Conservation (phyloP, 2,329 filamentous ascomycete genomes). For the Apiospora koreana region DNA sequence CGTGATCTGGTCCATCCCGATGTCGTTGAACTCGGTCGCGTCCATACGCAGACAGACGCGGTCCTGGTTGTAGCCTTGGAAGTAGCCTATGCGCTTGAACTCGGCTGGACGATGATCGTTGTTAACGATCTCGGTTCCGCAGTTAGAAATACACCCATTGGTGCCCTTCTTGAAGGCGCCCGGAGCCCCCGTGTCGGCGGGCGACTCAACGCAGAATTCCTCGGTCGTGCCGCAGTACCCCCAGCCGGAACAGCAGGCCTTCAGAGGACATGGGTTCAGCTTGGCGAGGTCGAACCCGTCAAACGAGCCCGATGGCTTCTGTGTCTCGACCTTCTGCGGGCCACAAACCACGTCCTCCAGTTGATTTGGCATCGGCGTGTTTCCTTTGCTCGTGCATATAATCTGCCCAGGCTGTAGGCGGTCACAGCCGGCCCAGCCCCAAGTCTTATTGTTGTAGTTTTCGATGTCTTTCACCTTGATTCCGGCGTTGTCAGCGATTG, state of each 20-base stretch:
- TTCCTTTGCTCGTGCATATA: too few relatives aligned
- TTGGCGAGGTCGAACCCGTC: too few relatives aligned
- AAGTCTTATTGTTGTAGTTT: too few relatives aligned
- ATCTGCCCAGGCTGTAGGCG: too few relatives aligned
- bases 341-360: too few relatives aligned
- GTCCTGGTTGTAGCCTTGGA: constrained; percentile 34
- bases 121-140: constrained; percentile 30
- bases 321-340: too few relatives aligned
- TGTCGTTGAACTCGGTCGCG: constrained; percentile 19
- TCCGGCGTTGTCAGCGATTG: too few relatives aligned
- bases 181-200: constrained; percentile 27
- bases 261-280: not conserved
- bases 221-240: constrained; percentile 25
- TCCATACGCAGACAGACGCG: constrained; percentile 33
- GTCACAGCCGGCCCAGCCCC: too few relatives aligned
- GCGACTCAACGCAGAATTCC: constrained; percentile 32
- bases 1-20: constrained; percentile 23
- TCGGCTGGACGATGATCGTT: not conserved
- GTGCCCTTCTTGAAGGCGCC: constrained; percentile 28
- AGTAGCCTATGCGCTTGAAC: constrained; percentile 30
- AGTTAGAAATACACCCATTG: constrained; percentile 37
- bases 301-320: too few relatives aligned
- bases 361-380: too few relatives aligned
- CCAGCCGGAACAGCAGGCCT: not conserved
- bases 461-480: too few relatives aligned